Conservation (phyloP, 2,329 filamentous ascomycete species). For the Ceratocystis lukuohia region DNA sequence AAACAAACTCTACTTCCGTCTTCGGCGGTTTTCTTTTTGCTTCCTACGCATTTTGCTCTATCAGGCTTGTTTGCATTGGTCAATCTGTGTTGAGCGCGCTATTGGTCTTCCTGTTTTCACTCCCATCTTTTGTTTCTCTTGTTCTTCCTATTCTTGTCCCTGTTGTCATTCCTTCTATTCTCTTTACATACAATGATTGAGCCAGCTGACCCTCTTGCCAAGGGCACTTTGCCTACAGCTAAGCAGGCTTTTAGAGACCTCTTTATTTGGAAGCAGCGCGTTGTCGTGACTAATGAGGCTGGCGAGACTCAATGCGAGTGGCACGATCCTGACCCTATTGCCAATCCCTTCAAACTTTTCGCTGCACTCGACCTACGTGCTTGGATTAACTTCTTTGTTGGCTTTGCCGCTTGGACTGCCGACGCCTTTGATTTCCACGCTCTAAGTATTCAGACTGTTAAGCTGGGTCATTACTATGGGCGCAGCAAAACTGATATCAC, state of each 20-base stretch:
- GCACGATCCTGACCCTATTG: constrained; percentile 50
- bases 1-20: background rate
- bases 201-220: constrained; percentile 52
- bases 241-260: constrained; percentile 52
- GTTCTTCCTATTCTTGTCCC: constrained; percentile 9
- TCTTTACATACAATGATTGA: constrained; percentile 24
- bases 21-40: background rate
- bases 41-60: background rate
- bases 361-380: constrained; percentile 48
- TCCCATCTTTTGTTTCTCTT: background rate
- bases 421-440: constrained; percentile 79
- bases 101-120: background rate
- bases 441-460: constrained; percentile 62
- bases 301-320: constrained; percentile 56
- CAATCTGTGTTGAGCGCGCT: background rate
- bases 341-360: constrained; percentile 58
- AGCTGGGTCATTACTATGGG: constrained; percentile 43
- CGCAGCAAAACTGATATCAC: constrained; percentile 52
- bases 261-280: constrained; percentile 61
- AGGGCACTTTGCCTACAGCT: constrained; percentile 49
- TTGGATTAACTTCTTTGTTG: constrained; percentile 66
- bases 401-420: constrained; percentile 62
- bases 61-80: background rate
- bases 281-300: constrained; percentile 49
- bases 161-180: background rate